phyloP scores from a whole-genome alignment of 225 moss, liverwort and hornwort genomes.

The Pseudoscleropodium purum region DNA sequence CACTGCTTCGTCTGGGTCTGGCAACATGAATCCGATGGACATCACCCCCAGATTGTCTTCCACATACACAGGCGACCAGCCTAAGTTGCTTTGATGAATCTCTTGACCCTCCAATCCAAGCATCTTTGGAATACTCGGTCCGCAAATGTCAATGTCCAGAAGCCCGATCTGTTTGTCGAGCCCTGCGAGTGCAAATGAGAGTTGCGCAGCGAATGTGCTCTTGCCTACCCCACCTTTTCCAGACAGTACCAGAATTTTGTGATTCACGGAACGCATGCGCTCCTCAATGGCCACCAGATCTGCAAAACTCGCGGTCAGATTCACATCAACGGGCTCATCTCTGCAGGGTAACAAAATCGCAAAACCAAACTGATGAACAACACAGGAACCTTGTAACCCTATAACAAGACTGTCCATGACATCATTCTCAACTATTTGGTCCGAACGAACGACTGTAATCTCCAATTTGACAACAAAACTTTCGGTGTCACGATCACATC shows the following conservation, averaged over 20 bases:
- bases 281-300: conserved; percentile 83
- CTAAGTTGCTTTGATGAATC: conserved; percentile 94
- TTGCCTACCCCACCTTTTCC: conserved; percentile 98
- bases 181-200: conserved; percentile 78
- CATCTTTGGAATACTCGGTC: conserved; percentile 96
- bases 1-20: conserved; percentile 91
- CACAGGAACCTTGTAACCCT: background rate
- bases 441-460: background rate
- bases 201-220: conserved; percentile 89
- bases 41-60: conserved; percentile 96
- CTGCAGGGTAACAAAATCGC: background rate
- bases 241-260: conserved; percentile 81
- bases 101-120: conserved; percentile 93
- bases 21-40: conserved; percentile 97
- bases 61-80: conserved; percentile 98
- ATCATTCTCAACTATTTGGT: background rate
- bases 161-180: conserved; percentile 93
- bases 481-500: background rate
- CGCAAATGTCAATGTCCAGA: conserved; percentile 89
- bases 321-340: background rate
- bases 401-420: background rate
- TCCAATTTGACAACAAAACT: background rate
- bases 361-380: background rate
- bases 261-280: conserved; percentile 80
- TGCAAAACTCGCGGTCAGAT: background rate